Evolutionary conservation across 164 flowering plant genomes (phyloP).

Genomic region (Magnolia officinalis): DNA sequence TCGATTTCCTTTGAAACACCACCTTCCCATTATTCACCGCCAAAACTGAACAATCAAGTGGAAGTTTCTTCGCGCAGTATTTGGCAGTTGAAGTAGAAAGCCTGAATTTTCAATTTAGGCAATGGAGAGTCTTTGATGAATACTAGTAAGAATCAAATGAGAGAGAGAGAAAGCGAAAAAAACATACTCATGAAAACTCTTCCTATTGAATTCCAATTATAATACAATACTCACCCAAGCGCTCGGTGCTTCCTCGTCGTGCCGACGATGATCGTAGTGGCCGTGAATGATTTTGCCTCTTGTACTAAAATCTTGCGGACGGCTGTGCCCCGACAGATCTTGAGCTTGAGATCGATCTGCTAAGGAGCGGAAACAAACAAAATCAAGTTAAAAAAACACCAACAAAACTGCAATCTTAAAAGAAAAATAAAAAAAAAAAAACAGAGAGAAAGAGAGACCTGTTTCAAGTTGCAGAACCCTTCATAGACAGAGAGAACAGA

Average conservation of each 20-base stretch:
- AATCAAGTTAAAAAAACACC: background rate
- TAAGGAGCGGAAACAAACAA: conserved; percentile 1
- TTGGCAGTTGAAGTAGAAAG: conserved; percentile 68
- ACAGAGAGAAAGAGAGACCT: conserved; percentile 36
- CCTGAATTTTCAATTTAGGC: conserved; percentile 13
- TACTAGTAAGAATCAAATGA: background rate
- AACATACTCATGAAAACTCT: background rate
- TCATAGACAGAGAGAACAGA: conserved; percentile 86
- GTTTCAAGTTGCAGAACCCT: conserved; percentile 95
- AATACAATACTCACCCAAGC: conserved; percentile 16
- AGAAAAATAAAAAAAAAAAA: background rate
- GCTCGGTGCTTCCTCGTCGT: conserved; percentile 40
- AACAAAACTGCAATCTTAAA: background rate
- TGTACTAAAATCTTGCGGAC: conserved; percentile 54
- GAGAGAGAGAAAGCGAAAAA: too few relatives aligned
- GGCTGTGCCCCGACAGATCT: conserved; percentile 79
- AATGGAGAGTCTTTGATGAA: background rate
- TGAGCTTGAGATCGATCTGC: conserved; percentile 90
- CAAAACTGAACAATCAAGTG: conserved; percentile 58
- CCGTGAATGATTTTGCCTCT: conserved; percentile 58
- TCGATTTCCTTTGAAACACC: conserved; percentile 53
- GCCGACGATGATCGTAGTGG: conserved; percentile 65
- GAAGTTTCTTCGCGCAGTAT: conserved; percentile 71
- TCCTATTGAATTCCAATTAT: background rate
- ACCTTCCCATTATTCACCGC: conserved; percentile 88